phyloP scores from a whole-genome alignment of 768 basidiomycete genomes.

The Daedaleopsis nitida region DNA sequence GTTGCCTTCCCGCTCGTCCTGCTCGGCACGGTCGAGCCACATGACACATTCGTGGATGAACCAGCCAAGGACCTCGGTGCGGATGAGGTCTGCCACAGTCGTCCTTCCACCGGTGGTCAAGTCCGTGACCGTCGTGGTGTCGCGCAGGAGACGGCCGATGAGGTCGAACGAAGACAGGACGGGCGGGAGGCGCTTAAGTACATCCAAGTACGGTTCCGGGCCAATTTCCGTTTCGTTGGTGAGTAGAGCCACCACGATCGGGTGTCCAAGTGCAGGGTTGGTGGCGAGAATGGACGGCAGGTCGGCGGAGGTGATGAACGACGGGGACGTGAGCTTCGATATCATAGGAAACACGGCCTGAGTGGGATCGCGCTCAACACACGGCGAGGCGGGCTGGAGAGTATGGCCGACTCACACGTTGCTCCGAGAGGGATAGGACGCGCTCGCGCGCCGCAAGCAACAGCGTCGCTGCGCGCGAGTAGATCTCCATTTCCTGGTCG shows the following conservation, averaged over 20 bases:
- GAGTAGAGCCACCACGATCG: slow-evolving; percentile 62
- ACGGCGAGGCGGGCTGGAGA: not conserved
- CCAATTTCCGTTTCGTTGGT: slow-evolving; percentile 32
- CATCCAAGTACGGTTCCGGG: slow-evolving; percentile 59
- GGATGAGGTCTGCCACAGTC: slow-evolving; percentile 65
- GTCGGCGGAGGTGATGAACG: slow-evolving; percentile 69
- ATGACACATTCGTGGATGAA: slow-evolving; percentile 72
- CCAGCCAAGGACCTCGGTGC: slow-evolving; percentile 64
- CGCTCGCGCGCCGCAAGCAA: slow-evolving; percentile 70
- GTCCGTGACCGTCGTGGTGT: slow-evolving; percentile 51
- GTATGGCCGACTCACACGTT: slow-evolving; percentile 52
- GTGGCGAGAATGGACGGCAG: slow-evolving; percentile 63
- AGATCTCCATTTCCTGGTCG: slow-evolving; percentile 57
- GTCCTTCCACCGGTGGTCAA: slow-evolving; percentile 46
- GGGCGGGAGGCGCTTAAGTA: slow-evolving; percentile 67
- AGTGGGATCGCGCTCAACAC: not conserved
- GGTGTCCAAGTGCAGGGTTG: slow-evolving; percentile 72
- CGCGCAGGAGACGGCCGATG: slow-evolving; percentile 66
- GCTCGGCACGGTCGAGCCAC: slow-evolving; percentile 71
- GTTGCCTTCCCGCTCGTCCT: slow-evolving; percentile 66
- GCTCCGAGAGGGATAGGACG: slow-evolving; percentile 74
- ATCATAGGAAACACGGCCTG: slow-evolving; percentile 57
- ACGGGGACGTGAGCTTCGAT: slow-evolving; percentile 42
- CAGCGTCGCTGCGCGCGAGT: slow-evolving; percentile 60
- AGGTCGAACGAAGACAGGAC: slow-evolving; percentile 75